phyloP scores from a whole-genome alignment of 1,139 yeast genomes.

The Debaryomyces psychrophilus region DNA sequence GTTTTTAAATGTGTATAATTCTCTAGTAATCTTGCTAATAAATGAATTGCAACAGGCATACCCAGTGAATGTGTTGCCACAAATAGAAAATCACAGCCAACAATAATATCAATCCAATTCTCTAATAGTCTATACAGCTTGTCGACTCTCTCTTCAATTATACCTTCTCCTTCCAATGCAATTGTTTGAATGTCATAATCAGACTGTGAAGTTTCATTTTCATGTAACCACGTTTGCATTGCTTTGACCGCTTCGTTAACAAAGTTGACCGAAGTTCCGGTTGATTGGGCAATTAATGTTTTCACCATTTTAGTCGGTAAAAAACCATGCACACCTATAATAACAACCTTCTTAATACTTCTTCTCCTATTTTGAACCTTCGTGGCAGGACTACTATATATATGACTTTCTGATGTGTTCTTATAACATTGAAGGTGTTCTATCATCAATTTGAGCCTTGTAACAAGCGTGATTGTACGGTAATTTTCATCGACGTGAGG shows the following conservation, averaged over 20 bases:
- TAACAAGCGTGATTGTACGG: slow-evolving; percentile 42
- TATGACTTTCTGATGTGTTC: slow-evolving; percentile 35
- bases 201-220: slow-evolving; percentile 20
- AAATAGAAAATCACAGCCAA: slow-evolving; percentile 44
- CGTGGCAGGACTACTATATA: slow-evolving; percentile 28
- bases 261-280: slow-evolving; percentile 45
- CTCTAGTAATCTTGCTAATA: slow-evolving; percentile 37
- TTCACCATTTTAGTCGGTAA: slow-evolving; percentile 55
- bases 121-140: slow-evolving; percentile 37
- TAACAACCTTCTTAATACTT: slow-evolving; percentile 36
- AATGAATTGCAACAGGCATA: slow-evolving; percentile 46
- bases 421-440: slow-evolving; percentile 35
- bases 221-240: slow-evolving; percentile 42
- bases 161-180: slow-evolving; percentile 58
- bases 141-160: slow-evolving; percentile 43
- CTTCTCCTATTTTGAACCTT: slow-evolving; percentile 22
- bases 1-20: slow-evolving; percentile 8
- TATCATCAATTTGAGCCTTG: slow-evolving; percentile 41
- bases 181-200: slow-evolving; percentile 45
- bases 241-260: slow-evolving; percentile 41
- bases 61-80: slow-evolving; percentile 51
- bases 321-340: slow-evolving; percentile 56
- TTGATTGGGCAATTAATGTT: slow-evolving; percentile 48
- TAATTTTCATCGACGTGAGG: slow-evolving; percentile 37
- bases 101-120: slow-evolving; percentile 46